These are phyloP conservation scores for Scleroderma citrinum DNA, from an alignment of 768 basidiomycete species.

Conservation along the genomic window DNA sequence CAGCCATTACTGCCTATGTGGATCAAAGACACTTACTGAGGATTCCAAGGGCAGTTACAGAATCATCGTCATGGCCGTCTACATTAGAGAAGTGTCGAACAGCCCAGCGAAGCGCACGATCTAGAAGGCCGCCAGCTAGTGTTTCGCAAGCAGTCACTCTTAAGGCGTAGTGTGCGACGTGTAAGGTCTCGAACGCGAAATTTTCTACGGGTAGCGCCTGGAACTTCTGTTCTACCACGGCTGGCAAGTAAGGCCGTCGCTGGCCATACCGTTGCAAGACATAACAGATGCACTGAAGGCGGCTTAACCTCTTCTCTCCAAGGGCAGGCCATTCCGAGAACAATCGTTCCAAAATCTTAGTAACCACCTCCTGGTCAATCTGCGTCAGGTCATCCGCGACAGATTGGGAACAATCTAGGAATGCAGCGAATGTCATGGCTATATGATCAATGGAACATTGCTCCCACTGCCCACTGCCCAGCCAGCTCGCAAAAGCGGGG, in stretches of 20 bases:
- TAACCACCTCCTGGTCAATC: conserved; percentile 24
- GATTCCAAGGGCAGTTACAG: conserved; percentile 22
- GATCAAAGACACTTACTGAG: conserved; percentile 31
- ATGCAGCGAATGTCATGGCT: conserved; percentile 38
- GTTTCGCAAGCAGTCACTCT: conserved; percentile 15
- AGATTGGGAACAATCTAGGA: conserved; percentile 36
- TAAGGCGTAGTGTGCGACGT: conserved; percentile 27
- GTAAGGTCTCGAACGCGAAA: conserved; percentile 26
- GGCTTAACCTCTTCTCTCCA: background rate
- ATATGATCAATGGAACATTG: conserved; percentile 22
- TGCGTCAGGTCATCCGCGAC: conserved; percentile 14
- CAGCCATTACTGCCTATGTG: background rate
- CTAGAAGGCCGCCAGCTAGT: conserved; percentile 31
- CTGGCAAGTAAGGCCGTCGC: conserved; percentile 13
- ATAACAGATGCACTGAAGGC: conserved; percentile 24
- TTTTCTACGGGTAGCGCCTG: conserved; percentile 18
- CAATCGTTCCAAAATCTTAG: conserved; percentile 23
- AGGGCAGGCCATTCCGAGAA: conserved; percentile 3
- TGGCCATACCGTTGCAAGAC: conserved; percentile 23
- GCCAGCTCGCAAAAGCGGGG: conserved; percentile 34
- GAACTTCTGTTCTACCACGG: conserved; percentile 23
- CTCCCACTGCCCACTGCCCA: conserved; percentile 20
- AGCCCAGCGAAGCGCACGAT: conserved; percentile 49
- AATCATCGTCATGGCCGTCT: conserved; percentile 16
- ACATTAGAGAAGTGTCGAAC: conserved; percentile 40